A percentile compares a stretch with the other conserved stretches of the same genome.
phyloP scores from a whole-genome alignment of 2,329 filamentous ascomycete genomes.

The Colletotrichum tropicicola region DNA sequence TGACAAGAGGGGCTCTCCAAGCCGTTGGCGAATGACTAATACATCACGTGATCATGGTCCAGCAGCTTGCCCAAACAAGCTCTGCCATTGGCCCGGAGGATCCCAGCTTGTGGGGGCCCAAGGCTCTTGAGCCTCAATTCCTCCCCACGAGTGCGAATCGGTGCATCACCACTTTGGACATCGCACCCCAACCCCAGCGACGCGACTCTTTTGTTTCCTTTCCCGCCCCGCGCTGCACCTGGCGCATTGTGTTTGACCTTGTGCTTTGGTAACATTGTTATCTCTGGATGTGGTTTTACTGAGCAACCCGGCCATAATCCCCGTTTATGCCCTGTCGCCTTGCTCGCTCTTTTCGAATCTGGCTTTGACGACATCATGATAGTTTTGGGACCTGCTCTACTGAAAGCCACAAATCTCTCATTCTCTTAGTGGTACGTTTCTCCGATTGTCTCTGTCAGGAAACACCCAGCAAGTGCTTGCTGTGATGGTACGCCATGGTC shows the following conservation, averaged over 20 bases:
- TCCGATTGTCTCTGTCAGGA: not conserved
- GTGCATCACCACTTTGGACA: slow-evolving; percentile 28
- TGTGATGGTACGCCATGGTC: no score
- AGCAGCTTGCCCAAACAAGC: not conserved
- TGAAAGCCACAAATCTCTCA: slow-evolving; percentile 41
- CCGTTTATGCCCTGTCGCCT: slow-evolving; percentile 26
- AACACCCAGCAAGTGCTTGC: no score
- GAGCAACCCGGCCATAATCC: slow-evolving; percentile 16
- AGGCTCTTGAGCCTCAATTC: slow-evolving; percentile 30
- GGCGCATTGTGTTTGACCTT: slow-evolving; percentile 27
- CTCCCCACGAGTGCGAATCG: slow-evolving; percentile 29
- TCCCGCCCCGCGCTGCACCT: not conserved
- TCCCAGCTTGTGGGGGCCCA: slow-evolving; percentile 17
- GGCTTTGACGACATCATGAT: slow-evolving; percentile 49
- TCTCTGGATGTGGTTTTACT: slow-evolving; percentile 19
- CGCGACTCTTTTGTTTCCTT: slow-evolving; percentile 27
- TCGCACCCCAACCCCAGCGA: slow-evolving; percentile 28
- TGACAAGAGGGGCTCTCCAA: slow-evolving; percentile 9
- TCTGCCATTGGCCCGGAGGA: slow-evolving; percentile 11
- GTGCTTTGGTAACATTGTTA: slow-evolving; percentile 9
- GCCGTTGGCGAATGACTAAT: slow-evolving; percentile 1
- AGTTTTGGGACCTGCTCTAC: slow-evolving; percentile 45
- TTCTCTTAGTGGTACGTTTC: slow-evolving; percentile 52
- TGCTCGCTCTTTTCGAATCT: slow-evolving; percentile 23
- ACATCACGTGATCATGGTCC: not conserved